A percentile compares a stretch with the other conserved stretches of the same genome.
Evolutionary conservation across 2,329 filamentous ascomycete genomes (phyloP).

Genomic region (Colletotrichum sp.): DNA sequence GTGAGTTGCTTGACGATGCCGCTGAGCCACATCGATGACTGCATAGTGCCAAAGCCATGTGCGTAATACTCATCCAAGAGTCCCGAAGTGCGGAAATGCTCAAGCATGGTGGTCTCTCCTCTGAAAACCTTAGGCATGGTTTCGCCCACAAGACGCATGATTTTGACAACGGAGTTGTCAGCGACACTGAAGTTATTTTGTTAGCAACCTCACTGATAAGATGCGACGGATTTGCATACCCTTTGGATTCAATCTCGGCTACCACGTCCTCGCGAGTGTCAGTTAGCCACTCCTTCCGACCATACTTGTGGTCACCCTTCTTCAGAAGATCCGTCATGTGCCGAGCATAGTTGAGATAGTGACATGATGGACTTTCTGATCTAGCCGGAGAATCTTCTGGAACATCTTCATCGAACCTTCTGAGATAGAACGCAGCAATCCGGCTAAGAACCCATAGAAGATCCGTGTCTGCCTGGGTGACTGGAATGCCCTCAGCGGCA

Average conservation of each 20-base stretch:
- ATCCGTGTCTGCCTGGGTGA: constrained; percentile 21
- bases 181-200: background rate
- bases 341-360: background rate
- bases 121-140: constrained; percentile 34
- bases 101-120: constrained; percentile 37
- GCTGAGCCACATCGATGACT: constrained; percentile 37
- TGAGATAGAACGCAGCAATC: background rate
- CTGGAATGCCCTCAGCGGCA: constrained; percentile 21
- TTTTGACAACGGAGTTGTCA: background rate
- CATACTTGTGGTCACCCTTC: constrained; percentile 20
- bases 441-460: background rate
- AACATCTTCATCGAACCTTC: background rate
- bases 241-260: background rate
- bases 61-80: constrained; percentile 39
- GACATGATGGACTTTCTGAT: background rate
- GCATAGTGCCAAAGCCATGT: constrained; percentile 23
- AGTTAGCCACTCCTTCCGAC: constrained; percentile 17
- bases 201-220: background rate
- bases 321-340: constrained; percentile 29
- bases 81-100: constrained; percentile 37
- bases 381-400: background rate
- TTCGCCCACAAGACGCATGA: background rate
- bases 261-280: background rate
- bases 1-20: constrained; percentile 33
- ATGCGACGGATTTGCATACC: background rate